Base-by-base conservation (phyloP, 345 rosid genomes). In the Rubroshorea leprosula region DNA sequence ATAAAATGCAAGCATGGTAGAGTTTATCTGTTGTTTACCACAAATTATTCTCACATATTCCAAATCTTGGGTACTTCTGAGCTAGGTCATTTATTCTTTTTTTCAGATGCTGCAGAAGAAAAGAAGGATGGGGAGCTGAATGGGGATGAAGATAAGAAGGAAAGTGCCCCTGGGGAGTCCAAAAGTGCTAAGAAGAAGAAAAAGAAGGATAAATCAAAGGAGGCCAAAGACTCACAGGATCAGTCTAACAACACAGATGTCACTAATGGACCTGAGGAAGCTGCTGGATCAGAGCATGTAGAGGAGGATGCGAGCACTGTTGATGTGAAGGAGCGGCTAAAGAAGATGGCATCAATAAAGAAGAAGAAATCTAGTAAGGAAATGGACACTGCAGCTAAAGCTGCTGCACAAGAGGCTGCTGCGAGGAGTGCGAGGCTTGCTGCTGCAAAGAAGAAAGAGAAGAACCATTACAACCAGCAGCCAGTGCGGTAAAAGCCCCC, bases 391-490 rank as follows among this genome's bases (percentile, higher is more conserved):
- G 90, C 84, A 53, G 87, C 87, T 4, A 68, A 62, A 72, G 87
- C 84, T 49, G 90, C 90, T 6, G 78, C 90, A 24, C 72, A 65
- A 23, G 90, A 84, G 69, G 90, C 90, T 27, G 90, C 90, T 23
- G 86, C 90, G 18, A 74, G 90, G 75, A 75, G 61, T 53, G 90
- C 90, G 27, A 81, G 48, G 76, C 84, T 84, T n/a, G 90, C 90
- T 10, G 84, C 90, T 3, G 81, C 87, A 23, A 84, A 84, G 83
- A 84, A 84, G 65, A 84, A 84, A 54, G 90, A 84, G 71, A 84
- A 81, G 78, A 81, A 72, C 55, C 90, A 84, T 64, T 84, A 84
- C 77, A 84, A 84, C 62, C 90, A 84, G 75, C 90, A 84, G 72
- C 90, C 90, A 1, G 70, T 75, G 62, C 76, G 90, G 73, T 81